phyloP scores from a whole-genome alignment of 2,329 filamentous ascomycete species.

The Epichloe hybrida region DNA sequence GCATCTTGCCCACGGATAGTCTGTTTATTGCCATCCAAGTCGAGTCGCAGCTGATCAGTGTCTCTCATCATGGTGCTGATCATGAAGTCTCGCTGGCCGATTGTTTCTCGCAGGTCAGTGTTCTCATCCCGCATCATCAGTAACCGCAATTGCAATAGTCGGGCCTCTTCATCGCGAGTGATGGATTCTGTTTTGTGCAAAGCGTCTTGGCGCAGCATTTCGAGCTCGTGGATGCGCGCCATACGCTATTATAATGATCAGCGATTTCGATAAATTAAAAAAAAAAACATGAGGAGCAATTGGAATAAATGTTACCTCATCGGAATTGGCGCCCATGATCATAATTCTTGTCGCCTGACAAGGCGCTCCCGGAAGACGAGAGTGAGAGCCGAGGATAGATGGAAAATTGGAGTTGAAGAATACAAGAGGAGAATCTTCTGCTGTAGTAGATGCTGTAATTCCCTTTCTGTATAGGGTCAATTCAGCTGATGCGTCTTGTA shows the following conservation, averaged over 20 bases:
- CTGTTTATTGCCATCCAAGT: slow-evolving; percentile 31
- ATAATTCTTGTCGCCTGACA: slow-evolving; percentile 1
- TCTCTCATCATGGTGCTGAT: slow-evolving; percentile 34
- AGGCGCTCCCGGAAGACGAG: background rate
- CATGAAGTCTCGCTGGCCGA: slow-evolving; percentile 46
- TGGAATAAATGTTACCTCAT: slow-evolving; percentile 12
- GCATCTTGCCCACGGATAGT: slow-evolving; percentile 31
- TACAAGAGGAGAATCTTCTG: background rate
- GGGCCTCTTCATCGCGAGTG: slow-evolving; percentile 59
- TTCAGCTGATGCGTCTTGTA: background rate
- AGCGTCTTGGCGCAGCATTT: slow-evolving; percentile 55
- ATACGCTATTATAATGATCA: slow-evolving; percentile 23
- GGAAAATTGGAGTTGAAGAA: background rate
- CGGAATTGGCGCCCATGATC: slow-evolving; percentile 15
- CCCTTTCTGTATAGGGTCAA: background rate
- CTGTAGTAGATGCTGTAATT: background rate
- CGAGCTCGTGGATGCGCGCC: slow-evolving; percentile 40
- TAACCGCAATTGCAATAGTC: slow-evolving; percentile 54
- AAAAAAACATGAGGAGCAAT: background rate
- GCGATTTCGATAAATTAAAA: slow-evolving; percentile 5
- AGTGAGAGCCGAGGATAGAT: background rate
- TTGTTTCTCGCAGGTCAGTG: slow-evolving; percentile 48
- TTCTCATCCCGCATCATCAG: slow-evolving; percentile 66
- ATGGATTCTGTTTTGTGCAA: slow-evolving; percentile 53
- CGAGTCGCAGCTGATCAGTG: slow-evolving; percentile 24